These are phyloP conservation scores for Neurospora sp. DNA, from an alignment of 495 filamentous ascomycete species.

Conservation along the genomic window DNA sequence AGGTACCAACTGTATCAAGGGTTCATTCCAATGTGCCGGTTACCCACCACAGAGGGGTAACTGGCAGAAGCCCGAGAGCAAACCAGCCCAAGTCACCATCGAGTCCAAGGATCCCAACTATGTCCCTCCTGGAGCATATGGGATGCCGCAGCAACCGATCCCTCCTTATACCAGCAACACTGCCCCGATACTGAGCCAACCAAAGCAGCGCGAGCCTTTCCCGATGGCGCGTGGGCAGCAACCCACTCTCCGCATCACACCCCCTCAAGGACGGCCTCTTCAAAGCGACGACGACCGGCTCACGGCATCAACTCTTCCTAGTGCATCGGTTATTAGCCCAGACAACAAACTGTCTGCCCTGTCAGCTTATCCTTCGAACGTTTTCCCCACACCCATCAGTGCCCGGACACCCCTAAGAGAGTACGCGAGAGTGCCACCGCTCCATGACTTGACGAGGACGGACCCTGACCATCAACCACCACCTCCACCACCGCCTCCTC, in stretches of 20 bases:
- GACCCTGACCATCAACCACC: conserved; percentile 28
- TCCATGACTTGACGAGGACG: conserved; percentile 43
- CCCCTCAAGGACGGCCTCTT: conserved; percentile 40
- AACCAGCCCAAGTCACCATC: conserved; percentile 60
- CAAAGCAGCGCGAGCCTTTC: conserved; percentile 37
- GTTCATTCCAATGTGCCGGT: conserved; percentile 89
- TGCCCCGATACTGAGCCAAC: conserved; percentile 14
- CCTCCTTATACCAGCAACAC: conserved; percentile 18
- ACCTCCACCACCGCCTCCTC: conserved; percentile 14
- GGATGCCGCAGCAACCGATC: conserved; percentile 34
- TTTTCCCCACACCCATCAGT: conserved; percentile 46
- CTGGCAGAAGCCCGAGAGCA: conserved; percentile 55
- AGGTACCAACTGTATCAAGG: conserved; percentile 90
- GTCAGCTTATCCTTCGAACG: conserved; percentile 34
- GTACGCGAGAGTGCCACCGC: conserved; percentile 43
- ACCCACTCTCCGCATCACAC: conserved; percentile 41
- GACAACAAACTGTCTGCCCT: conserved; percentile 46
- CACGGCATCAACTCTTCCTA: conserved; percentile 39
- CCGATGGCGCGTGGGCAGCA: conserved; percentile 42
- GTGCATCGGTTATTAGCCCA: conserved; percentile 40
- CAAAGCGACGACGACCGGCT: conserved; percentile 40
- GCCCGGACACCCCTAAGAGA: conserved; percentile 38
- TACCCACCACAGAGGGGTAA: conserved; percentile 63
- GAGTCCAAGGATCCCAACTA: conserved; percentile 70
- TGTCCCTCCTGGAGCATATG: conserved; percentile 49